Base-by-base conservation (phyloP, 2,329 filamentous ascomycete species). In the Neophaeococcomyces mojaviensis region DNA sequence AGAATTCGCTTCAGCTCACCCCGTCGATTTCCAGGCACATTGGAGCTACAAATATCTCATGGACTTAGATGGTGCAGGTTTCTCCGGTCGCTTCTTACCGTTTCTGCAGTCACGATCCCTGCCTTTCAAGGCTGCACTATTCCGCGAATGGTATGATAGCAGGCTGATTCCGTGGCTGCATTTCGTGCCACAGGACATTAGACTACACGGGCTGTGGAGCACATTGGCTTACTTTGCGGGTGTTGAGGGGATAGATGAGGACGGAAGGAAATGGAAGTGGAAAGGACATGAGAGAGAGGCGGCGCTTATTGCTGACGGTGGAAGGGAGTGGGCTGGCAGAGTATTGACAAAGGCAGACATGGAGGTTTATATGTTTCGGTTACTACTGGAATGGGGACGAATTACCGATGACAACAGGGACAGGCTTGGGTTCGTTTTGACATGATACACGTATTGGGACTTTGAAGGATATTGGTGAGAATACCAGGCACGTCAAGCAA, bases 71-170 rank as follows among this genome's bases (percentile, higher is more conserved):
- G 78, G 81, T 6, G 73, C 76, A 0, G 73, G 78, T 15, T 86
- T 85, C 48, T 82, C 80, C 1, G 76, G 83, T 12, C 72, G 76
- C 24, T 74, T 87, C 53, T 64, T 86, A 8, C 74, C 77, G 0
- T 81, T 82, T 48, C 62, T 92, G 4, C 75, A 76, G 38, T 86
- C 83, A 13, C 69, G 69, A 51, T 81, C 76, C 39, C 71, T 88
- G 4, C 84, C 85, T 0, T 78, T 92, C 59, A 73, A 87, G 53
- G 77, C 67, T 0, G 80, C 80, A 0, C 70, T 90, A 5, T 90
- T 89, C 63, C 76, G 79, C 19, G 80, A 87, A 59, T 94, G 87
- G 87, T 86, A 82, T 63, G 83, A 86, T 48, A 79, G 82, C 40
- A 77, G 87, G 4, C 65, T 92, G 13, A 76, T 73, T 48, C 78